Evolutionary conservation across 2,329 filamentous ascomycete species (phyloP).

Genomic region (Daldinia sp.): DNA sequence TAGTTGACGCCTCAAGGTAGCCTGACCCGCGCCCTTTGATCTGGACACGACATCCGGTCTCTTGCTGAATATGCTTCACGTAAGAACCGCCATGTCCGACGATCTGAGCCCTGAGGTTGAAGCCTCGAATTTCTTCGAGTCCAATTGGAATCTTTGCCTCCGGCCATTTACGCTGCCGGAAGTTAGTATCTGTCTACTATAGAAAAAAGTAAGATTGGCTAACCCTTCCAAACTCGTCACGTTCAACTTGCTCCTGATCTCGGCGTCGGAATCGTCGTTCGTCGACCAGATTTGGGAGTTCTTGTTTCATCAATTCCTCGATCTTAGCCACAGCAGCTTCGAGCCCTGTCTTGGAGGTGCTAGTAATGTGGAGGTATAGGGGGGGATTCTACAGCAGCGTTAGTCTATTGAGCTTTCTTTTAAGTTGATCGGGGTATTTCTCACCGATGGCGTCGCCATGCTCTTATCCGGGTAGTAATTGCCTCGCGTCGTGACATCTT

Average conservation of each 20-base stretch:
- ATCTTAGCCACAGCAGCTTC: slow-evolving; percentile 90
- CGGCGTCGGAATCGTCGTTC: slow-evolving; percentile 90
- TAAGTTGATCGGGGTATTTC: slow-evolving; percentile 51
- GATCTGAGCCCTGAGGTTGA: slow-evolving; percentile 95
- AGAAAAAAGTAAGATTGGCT: slow-evolving; percentile 48
- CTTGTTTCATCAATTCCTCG: slow-evolving; percentile 94
- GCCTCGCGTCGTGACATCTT: slow-evolving; percentile 99
- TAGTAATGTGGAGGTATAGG: slow-evolving; percentile 94
- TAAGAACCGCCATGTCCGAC: slow-evolving; percentile 95
- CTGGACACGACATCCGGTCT: slow-evolving; percentile 94
- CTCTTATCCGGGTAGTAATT: slow-evolving; percentile 97
- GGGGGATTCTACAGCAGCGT: slow-evolving; percentile 78
- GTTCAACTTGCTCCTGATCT: slow-evolving; percentile 83
- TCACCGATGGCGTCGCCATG: slow-evolving; percentile 93
- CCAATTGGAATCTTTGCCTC: slow-evolving; percentile 94
- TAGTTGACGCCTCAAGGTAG: slow-evolving; percentile 90
- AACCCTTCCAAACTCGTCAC: slow-evolving; percentile 91
- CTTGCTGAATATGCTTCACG: slow-evolving; percentile 97
- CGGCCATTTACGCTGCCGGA: slow-evolving; percentile 92
- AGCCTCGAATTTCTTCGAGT: slow-evolving; percentile 90
- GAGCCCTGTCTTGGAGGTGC: slow-evolving; percentile 89
- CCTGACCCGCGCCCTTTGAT: slow-evolving; percentile 97
- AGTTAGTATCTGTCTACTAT: slow-evolving; percentile 35
- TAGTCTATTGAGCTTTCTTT: slow-evolving; percentile 17
- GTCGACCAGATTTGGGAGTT: slow-evolving; percentile 93